These are phyloP conservation scores for Aspergillus biplanus DNA, from an alignment of 495 filamentous ascomycete genomes.

Conservation along the genomic window DNA sequence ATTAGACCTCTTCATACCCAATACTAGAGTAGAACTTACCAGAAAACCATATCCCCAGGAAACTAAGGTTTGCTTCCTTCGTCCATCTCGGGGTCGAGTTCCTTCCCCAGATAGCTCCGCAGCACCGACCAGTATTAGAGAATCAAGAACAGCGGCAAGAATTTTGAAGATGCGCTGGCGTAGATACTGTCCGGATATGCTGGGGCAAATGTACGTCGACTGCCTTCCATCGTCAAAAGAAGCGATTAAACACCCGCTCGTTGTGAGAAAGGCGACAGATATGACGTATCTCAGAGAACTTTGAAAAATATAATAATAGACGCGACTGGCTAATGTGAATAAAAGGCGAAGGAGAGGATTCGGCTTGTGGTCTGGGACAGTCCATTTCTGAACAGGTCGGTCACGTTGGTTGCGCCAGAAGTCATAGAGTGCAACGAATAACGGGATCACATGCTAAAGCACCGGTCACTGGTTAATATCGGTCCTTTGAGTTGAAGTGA, in stretches of 20 bases:
- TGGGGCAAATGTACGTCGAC: constrained; percentile 54
- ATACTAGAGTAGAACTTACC: constrained; percentile 30
- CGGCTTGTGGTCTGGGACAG: constrained; percentile 25
- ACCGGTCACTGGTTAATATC: constrained; percentile 13
- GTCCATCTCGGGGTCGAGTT: constrained; percentile 26
- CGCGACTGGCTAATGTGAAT: constrained; percentile 29
- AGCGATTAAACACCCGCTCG: constrained; percentile 34
- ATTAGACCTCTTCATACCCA: neutral
- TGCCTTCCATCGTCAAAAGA: constrained; percentile 33
- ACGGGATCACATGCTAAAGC: constrained; percentile 42
- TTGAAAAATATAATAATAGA: constrained; percentile 32
- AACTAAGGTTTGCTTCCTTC: constrained; percentile 33
- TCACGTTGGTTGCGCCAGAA: constrained; percentile 41
- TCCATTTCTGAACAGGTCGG: constrained; percentile 28
- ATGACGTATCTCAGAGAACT: constrained; percentile 39
- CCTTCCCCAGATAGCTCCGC: constrained; percentile 33
- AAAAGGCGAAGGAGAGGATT: constrained; percentile 25
- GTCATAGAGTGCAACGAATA: constrained; percentile 49
- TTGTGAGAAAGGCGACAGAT: constrained; percentile 36
- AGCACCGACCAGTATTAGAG: constrained; percentile 38
- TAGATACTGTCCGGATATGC: constrained; percentile 29
- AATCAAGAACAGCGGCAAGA: constrained; percentile 39
- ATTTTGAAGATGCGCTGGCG: constrained; percentile 33
- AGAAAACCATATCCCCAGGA: constrained; percentile 42
- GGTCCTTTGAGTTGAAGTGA: neutral